Evolutionary conservation across 805 yeast species (phyloP), one percentile per base, ranked within the genome.

Genomic region (Ogataea nakhonphanomensis): DNA sequence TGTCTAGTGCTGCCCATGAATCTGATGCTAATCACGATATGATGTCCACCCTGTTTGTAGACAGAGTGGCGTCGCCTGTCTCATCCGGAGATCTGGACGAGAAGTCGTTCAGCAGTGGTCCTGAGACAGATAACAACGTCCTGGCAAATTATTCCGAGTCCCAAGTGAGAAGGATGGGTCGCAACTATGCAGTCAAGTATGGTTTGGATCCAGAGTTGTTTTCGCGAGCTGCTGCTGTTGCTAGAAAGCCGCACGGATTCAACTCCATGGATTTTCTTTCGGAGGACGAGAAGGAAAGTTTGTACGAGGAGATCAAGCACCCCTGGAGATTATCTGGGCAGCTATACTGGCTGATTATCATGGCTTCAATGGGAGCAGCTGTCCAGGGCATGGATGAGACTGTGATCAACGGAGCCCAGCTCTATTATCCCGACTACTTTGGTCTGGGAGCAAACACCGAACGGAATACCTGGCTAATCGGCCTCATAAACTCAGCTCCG

Each of bases 301-400:
- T 80, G 25, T 58, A 73, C 48, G 58, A 59, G 36, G 89, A 74
- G 44, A 53, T 53, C 20, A 59, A 67, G 23, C 71, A 69, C 31
- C 74, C 72, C 12, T 76, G 72, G 77, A 59, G 58, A 28, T 37
- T 74, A 20, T 78, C 66, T 15, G 48, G 53, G 8, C 76, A 70
- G 43, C 65, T 82, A 50, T 58, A 74, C 45, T 76, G 67, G 44
- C 75, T 81, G 41, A 76, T 82, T 39, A 70, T 79, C 10, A 72
- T 80, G 49, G 79, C 83, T n/a, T 81, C 88, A 1, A 71, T 81
- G 76, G 83, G 85, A 37, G 90, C 89, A 14, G 84, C 84, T 14
- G 83, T 81, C 29, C 88, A 81, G 59, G 89, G 90, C 59, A 81
- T 83, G 81, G 89, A 83, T 62, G 87, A 83, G 59, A 68, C 85